phyloP scores from a whole-genome alignment of 305 asterid species.

The Fraxinus nigra region DNA sequence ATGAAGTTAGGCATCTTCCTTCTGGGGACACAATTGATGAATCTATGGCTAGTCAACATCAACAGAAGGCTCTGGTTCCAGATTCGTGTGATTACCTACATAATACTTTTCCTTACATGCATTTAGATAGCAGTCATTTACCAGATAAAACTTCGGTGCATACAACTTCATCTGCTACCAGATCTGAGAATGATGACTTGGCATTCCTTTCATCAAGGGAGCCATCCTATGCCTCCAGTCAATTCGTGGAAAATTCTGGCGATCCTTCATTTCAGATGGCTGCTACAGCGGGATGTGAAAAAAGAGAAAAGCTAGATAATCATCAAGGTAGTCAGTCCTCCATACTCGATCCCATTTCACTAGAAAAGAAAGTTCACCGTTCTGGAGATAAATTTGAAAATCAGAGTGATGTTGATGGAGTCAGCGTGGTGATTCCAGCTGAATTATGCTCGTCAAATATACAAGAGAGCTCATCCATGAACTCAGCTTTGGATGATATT shows the following conservation, averaged over 20 bases:
- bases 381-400: constrained; percentile 41
- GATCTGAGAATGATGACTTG: constrained; percentile 45
- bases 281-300: constrained; percentile 35
- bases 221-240: constrained; percentile 46
- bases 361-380: constrained; percentile 31
- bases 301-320: constrained; percentile 28
- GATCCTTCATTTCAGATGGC: constrained; percentile 35
- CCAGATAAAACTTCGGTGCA: constrained; percentile 39
- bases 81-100: constrained; percentile 40
- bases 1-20: constrained; percentile 35
- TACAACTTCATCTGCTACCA: constrained; percentile 39
- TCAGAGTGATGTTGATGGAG: constrained; percentile 39
- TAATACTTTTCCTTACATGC: constrained; percentile 33
- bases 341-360: constrained; percentile 27
- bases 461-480: constrained; percentile 56
- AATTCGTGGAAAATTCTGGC: constrained; percentile 32
- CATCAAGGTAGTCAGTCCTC: constrained; percentile 34
- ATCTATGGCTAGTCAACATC: constrained; percentile 33
- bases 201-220: constrained; percentile 46
- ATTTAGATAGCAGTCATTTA: constrained; percentile 39
- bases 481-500: constrained; percentile 48
- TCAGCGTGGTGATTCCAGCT: constrained; percentile 29
- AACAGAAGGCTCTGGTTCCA: constrained; percentile 25
- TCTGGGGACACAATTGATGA: constrained; percentile 35
- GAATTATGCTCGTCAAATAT: constrained; percentile 55